Percentiles rank a stretch among this genome's conserved stretches.
Evolutionary conservation across 805 yeast species (phyloP).

Genomic region (Hagleromyces aurorensis): DNA sequence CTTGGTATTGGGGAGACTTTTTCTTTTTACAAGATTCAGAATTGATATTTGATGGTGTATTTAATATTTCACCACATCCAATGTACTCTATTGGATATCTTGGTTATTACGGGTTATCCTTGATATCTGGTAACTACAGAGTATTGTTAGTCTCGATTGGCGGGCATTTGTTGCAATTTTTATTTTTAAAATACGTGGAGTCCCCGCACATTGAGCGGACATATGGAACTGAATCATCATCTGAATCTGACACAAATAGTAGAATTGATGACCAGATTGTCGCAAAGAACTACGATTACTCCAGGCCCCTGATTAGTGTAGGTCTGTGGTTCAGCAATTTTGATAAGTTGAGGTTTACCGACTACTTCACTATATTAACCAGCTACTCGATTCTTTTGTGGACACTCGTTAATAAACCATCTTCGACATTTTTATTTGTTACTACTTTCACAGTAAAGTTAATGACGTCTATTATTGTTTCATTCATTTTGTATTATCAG

Average conservation of each 20-base stretch:
- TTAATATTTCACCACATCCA: constrained; percentile 86
- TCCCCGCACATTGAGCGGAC: constrained; percentile 83
- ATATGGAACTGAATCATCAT: constrained; percentile 42
- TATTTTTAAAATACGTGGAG: constrained; percentile 66
- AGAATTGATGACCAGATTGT: constrained; percentile 30
- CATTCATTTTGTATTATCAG: constrained; percentile 48
- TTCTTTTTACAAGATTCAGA: constrained; percentile 68
- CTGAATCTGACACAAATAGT: constrained; percentile 29
- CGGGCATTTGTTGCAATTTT: constrained; percentile 74
- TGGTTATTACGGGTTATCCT: constrained; percentile 78
- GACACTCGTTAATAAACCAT: constrained; percentile 26
- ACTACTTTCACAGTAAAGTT: constrained; percentile 42
- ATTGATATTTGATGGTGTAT: constrained; percentile 79
- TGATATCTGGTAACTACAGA: constrained; percentile 66
- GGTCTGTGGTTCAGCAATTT: constrained; percentile 45
- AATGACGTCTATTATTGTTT: constrained; percentile 43
- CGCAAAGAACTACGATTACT: constrained; percentile 36
- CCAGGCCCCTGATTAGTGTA: constrained; percentile 49
- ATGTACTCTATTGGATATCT: constrained; percentile 87
- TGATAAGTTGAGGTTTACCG: constrained; percentile 56
- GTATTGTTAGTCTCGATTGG: constrained; percentile 59
- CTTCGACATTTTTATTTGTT: constrained; percentile 26
- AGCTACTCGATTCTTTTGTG: constrained; percentile 35
- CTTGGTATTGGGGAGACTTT: constrained; percentile 95
- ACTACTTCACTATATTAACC: constrained; percentile 42